A percentile compares a stretch with the other conserved stretches of the same genome.
phyloP scores from a whole-genome alignment of 192 early-diverging fungal genomes.

The Rhizoclosmatium globosum region DNA sequence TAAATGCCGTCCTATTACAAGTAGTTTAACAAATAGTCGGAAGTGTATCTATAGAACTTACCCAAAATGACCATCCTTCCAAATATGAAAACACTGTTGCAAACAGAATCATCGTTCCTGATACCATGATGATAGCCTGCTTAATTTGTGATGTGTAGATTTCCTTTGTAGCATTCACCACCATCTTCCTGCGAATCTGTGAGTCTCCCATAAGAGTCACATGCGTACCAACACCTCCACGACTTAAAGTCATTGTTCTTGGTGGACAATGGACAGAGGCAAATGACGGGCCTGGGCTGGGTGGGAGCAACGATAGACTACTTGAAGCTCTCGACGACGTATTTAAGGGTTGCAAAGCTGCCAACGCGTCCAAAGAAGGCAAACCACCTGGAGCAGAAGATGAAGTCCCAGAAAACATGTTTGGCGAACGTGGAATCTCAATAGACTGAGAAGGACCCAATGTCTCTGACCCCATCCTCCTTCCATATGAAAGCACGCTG shows the following conservation, averaged over 20 bases:
- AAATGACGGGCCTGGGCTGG: background rate
- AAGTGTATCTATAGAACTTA: background rate
- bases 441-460: background rate
- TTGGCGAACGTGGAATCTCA: background rate
- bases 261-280: background rate
- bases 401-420: background rate
- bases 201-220: conserved; percentile 45
- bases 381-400: background rate
- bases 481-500: background rate
- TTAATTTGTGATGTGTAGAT: conserved; percentile 47
- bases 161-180: conserved; percentile 48
- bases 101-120: conserved; percentile 52
- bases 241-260: conserved; percentile 15
- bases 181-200: conserved; percentile 32
- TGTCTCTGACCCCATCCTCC: background rate
- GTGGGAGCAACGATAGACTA: background rate
- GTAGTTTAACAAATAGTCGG: background rate
- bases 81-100: conserved; percentile 50
- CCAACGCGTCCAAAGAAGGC: no score
- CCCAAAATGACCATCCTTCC: conserved; percentile 52
- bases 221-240: conserved; percentile 28
- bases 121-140: conserved; percentile 40
- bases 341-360: background rate
- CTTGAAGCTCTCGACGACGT: background rate
- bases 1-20: conserved; percentile 51